Percentiles rank a stretch among this genome's conserved stretches.
Evolutionary conservation across 495 filamentous ascomycete genomes (phyloP).

Genomic region (Aspergillus funiculosus): DNA sequence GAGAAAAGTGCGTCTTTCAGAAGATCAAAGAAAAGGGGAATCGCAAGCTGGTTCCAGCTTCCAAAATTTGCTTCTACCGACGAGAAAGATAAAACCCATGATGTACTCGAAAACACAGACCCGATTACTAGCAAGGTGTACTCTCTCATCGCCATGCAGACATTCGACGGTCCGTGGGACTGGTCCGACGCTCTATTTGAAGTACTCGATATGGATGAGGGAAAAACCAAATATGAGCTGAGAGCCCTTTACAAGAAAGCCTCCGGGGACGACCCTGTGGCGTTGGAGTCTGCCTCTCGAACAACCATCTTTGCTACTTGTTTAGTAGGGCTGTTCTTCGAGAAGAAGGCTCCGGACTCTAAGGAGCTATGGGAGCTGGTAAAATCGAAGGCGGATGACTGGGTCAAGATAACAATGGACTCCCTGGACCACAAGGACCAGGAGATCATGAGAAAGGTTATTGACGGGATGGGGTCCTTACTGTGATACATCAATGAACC

Average conservation of each 20-base stretch:
- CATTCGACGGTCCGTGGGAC: background rate
- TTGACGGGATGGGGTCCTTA: too few relatives aligned
- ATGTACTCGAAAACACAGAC: too few relatives aligned
- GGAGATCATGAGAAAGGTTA: background rate
- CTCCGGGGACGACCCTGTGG: background rate
- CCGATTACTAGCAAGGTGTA: background rate
- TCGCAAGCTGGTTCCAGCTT: too few relatives aligned
- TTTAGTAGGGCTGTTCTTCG: background rate
- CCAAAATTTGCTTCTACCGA: background rate
- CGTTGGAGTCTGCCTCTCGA: background rate
- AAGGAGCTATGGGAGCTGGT: slow-evolving; percentile 2
- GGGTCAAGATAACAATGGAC: background rate
- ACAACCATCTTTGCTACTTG: background rate
- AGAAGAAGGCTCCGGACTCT: background rate
- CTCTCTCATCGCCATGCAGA: background rate
- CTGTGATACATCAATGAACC: too few relatives aligned
- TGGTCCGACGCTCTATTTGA: background rate
- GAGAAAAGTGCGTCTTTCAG: too few relatives aligned
- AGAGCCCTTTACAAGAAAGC: background rate
- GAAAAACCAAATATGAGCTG: background rate
- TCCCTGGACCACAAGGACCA: background rate
- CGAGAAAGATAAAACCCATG: too few relatives aligned
- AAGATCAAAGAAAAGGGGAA: too few relatives aligned
- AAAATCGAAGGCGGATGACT: background rate
- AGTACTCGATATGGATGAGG: background rate